These are phyloP conservation scores for Acanthochlamys bracteata DNA, from an alignment of 106 monocot genomes.

Conservation along the genomic window DNA sequence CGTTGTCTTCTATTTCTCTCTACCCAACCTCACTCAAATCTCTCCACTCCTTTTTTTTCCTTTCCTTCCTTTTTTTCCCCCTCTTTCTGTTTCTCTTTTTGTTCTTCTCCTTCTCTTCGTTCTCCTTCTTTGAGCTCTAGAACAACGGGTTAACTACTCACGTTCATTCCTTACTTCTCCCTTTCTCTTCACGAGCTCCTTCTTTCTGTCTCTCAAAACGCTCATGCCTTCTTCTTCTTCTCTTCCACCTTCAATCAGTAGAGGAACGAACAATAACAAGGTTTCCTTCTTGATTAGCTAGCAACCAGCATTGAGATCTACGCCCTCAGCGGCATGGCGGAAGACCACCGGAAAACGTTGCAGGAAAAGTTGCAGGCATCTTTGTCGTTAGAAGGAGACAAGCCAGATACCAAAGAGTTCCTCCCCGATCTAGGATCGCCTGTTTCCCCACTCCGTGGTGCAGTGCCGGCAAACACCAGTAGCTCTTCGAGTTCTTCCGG, in stretches of 20 bases:
- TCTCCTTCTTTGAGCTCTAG: neutral
- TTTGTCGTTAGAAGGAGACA: conserved; percentile 35
- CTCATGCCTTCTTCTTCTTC: neutral
- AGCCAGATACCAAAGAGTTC: conserved; percentile 46
- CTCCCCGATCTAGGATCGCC: conserved; percentile 48
- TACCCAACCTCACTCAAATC: neutral
- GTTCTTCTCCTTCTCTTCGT: neutral
- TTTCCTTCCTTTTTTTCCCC: neutral
- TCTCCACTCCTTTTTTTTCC: no score
- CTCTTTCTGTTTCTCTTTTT: neutral
- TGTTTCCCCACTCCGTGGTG: conserved; percentile 36
- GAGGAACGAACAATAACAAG: neutral
- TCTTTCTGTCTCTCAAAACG: neutral
- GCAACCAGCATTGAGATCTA: conserved; percentile 2
- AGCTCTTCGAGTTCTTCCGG: conserved; percentile 47
- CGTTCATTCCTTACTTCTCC: conserved; percentile 49
- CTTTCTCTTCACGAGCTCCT: conserved; percentile 1
- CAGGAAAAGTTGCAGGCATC: conserved; percentile 24
- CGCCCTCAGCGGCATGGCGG: neutral
- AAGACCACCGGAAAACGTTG: neutral
- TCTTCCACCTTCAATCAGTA: conserved; percentile 1
- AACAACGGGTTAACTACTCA: conserved; percentile 12
- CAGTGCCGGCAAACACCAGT: neutral
- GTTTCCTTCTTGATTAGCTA: conserved; percentile 5
- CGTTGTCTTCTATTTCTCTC: conserved; percentile 1